Base-by-base conservation (phyloP, 2,329 filamentous ascomycete genomes). In the Phialophora expanda region DNA sequence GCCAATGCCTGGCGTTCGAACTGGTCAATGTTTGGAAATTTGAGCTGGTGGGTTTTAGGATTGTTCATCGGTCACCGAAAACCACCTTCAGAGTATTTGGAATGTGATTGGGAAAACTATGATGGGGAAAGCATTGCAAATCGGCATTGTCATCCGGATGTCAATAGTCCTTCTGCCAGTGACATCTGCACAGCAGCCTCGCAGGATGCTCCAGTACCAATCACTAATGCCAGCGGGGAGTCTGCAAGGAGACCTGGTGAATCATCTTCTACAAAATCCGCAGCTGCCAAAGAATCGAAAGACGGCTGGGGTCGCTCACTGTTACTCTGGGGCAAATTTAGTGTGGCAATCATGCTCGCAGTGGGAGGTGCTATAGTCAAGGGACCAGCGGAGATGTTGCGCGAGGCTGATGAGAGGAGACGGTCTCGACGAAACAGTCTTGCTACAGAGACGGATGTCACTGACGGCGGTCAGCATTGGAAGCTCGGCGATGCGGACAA, bases 251-350 rank as follows among this genome's bases (percentile, higher is more conserved):
- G 28, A 8, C 24, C 55, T 38, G n/a, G 41, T 22, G 30, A 30
- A n/a, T 14, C 44, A n/a, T 1, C 17, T 34, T 9, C 46, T 26
- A 12, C 30, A 28, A 4, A 24, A 3, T 5, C 58, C 11, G 8
- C 46, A 61, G 28, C 22, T 24, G 9, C 38, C 14, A 61, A 58
- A 59, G 38, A 38, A 22, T 24, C 41, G 1, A 60, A 62, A 41
- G 38, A 48, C 28, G 62, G 70, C 32, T 73, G 71, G 72, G 65
- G 64, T 12, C 62, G 64, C 22, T 76, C 73, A 41, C 74, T 81
- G 8, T 75, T 74, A 64, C 71, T 82, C 44, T 84, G 82, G 82
- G 73, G 81, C 41, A 81, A 79, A 66, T 83, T 84, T 69, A 81
- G 78, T 9, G 72, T 83, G 57, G 80, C 80, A 14, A 74, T 84